These are phyloP conservation scores for Penicillium coffeae DNA, from an alignment of 495 filamentous ascomycete species.

Conservation along the genomic window DNA sequence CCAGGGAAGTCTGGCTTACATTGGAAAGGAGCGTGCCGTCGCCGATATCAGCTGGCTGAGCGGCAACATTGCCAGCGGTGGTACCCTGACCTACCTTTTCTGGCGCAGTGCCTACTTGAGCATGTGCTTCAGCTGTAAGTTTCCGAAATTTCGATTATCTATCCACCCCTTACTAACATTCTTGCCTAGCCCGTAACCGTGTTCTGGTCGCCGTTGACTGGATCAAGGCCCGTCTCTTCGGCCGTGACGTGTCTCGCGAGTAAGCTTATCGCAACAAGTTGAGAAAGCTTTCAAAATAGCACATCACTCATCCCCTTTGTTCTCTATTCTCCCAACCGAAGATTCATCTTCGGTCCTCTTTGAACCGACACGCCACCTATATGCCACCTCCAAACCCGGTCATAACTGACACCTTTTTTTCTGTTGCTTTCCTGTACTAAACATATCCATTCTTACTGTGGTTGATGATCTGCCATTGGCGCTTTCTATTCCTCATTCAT, in stretches of 20 bases:
- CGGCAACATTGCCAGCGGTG: slow-evolving; percentile 87
- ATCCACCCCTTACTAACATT: slow-evolving; percentile 12
- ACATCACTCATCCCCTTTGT: slow-evolving; percentile 10
- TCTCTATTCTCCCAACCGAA: slow-evolving; percentile 7
- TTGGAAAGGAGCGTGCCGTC: slow-evolving; percentile 95
- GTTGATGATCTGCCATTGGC: slow-evolving; percentile 18
- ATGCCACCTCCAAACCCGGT: slow-evolving; percentile 11
- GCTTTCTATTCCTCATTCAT: slow-evolving; percentile 8
- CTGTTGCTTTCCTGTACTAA: slow-evolving; percentile 16
- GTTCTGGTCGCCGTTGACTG: slow-evolving; percentile 90
- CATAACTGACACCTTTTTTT: slow-evolving; percentile 2
- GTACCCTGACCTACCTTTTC: slow-evolving; percentile 83
- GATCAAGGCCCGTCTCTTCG: slow-evolving; percentile 92
- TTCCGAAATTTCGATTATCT: slow-evolving; percentile 3
- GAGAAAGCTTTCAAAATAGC: slow-evolving; percentile 5
- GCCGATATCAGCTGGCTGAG: slow-evolving; percentile 97
- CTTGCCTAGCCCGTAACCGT: slow-evolving; percentile 70
- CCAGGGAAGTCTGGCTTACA: slow-evolving; percentile 95
- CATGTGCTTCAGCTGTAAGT: slow-evolving; percentile 99
- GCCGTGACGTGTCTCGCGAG: slow-evolving; percentile 92
- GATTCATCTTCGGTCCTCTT: slow-evolving; percentile 3
- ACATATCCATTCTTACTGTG: slow-evolving; percentile 21
- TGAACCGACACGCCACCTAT: slow-evolving; percentile 20
- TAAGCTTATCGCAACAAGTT: slow-evolving; percentile 39
- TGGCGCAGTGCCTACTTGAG: slow-evolving; percentile 96